Base-by-base conservation (phyloP, 2,329 filamentous ascomycete species). In the Pseudogymnoascus sp. region DNA sequence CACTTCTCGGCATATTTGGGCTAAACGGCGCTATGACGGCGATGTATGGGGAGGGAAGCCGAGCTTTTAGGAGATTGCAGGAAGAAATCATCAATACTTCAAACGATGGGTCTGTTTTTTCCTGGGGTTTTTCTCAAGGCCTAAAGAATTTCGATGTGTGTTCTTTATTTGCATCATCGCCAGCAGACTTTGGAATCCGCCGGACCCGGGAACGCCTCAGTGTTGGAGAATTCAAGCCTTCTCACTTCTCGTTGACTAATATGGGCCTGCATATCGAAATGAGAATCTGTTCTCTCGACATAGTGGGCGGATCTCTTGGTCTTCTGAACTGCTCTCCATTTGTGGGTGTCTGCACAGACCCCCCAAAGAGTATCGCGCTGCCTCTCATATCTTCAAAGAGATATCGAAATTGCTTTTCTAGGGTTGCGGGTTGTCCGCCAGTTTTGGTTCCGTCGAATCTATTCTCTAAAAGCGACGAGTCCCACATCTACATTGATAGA, bases 1-100 rank as follows among this genome's bases (percentile, higher is more conserved):
- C 73, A 17, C 69, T 81, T 0, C 64, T 80, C 3, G 78, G 78
- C 0, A 69, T 80, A 0, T 80, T 80, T 33, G 69, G 70, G 0
- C 70, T 80, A 26, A 75, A 77, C 38, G 73, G 74, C 70, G 66
- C 69, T 4, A 78, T 80, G 75, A 73, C 77, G 0, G 65, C 79
- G 3, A 42, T 79, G 0, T 80, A 80, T 60, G 78, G 78, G 0
- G 74, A 77, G 59, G 72, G 73, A 59, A 59, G 33, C 31, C 70
- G 66, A 56, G 74, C 75, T 10, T 77, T 75, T 59, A 61, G 69
- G 3, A 69, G 75, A n/a, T 64, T 77, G 2, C 74, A 77, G 61
- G 67, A 75, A 61, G 73, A 75, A 33, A 74, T 77, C 19, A 65
- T 77, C 44, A 72, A 72, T 60, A 65, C 61, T 13, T 69, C 74